Base-by-base conservation (phyloP, 2,329 filamentous ascomycete species). In the Aspergillus candidus region DNA sequence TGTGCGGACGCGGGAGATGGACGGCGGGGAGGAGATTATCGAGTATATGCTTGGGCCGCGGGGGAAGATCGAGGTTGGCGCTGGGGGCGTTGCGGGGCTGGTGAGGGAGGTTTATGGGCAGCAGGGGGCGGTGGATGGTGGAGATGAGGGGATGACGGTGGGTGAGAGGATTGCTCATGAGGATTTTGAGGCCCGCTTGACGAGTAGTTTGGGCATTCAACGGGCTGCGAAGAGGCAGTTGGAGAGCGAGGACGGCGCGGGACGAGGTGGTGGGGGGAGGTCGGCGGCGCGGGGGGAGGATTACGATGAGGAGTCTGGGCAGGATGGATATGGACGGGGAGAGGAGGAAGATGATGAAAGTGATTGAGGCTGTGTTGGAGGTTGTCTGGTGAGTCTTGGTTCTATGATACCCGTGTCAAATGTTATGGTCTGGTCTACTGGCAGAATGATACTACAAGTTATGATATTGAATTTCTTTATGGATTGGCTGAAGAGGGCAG, bases 21-120 rank as follows among this genome's bases (percentile, higher is more conserved):
- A 68, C 55, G 81, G 80, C 1, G 87, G 86, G 18, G 87, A 94
- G 32, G 83, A 91, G 50, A 75, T 79, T 2, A 75, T 88, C 6
- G 89, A 87, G 38, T 98, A 88, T 77, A 79, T 86, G 44, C 79
- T 96, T 11, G 93, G 93, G 0, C 84, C 88, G 5, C 78, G 93
- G 15, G 91, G 86, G 5, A 93, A 86, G 66, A 75, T 90, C 6
- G 93, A 97, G 66, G 79, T 97, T 31, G 87, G 86, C 0, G 74
- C 82, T n/a, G 76, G 81, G 39, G 87, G 86, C 1, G 84, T 93
- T 11, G 79, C 82, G 13, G 82, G 80, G 0, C 67, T 96, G 50
- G 80, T 89, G 4, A 70, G 70, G 48, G 67, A 66, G 40, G 76
- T 83, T 1, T 80, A 76, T 59, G 79, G 60, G 66, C 44, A 44